phyloP scores from a whole-genome alignment of 129 eudicot genomes.

The Kitagawia praeruptora region DNA sequence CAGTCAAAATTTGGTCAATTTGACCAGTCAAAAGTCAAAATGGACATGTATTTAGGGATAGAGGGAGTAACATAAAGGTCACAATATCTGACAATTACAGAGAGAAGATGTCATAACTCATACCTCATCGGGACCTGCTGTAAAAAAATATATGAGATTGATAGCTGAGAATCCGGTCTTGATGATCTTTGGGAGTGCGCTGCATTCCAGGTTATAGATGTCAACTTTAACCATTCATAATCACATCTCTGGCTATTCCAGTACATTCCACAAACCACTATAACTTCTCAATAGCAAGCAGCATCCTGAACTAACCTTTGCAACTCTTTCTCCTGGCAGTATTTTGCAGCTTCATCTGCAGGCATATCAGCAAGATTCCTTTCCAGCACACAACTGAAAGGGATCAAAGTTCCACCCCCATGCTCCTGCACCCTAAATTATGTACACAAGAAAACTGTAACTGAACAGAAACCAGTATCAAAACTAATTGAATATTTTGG shows the following conservation, averaged over 20 bases:
- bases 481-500: not conserved
- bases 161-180: slow-evolving; percentile 98
- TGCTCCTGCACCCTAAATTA: slow-evolving; percentile 94
- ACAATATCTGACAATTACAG: not conserved
- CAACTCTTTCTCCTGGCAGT: slow-evolving; percentile 86
- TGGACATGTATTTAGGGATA: too few species aligned
- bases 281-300: not conserved
- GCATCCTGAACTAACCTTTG: slow-evolving; percentile 42
- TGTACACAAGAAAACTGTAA: not conserved
- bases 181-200: slow-evolving; percentile 90
- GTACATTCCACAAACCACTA: not conserved
- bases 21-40: too few species aligned
- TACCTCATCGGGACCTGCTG: slow-evolving; percentile 99
- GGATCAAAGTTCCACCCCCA: slow-evolving; percentile 84
- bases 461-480: not conserved
- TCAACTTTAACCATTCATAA: slow-evolving; percentile 1
- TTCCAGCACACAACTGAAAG: slow-evolving; percentile 88
- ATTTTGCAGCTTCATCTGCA: slow-evolving; percentile 79
- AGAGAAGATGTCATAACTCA: slow-evolving; percentile 46
- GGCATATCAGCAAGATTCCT: slow-evolving; percentile 86
- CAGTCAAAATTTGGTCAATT: too few species aligned
- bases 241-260: not conserved
- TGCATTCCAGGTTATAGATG: slow-evolving; percentile 19
- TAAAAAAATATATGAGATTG: slow-evolving; percentile 87
- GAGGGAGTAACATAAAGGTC: not conserved